Evolutionary conservation across 2,329 filamentous ascomycete species (phyloP), one percentile per base, ranked within the genome.

Genomic region (Arthrobotrys sinensis): DNA sequence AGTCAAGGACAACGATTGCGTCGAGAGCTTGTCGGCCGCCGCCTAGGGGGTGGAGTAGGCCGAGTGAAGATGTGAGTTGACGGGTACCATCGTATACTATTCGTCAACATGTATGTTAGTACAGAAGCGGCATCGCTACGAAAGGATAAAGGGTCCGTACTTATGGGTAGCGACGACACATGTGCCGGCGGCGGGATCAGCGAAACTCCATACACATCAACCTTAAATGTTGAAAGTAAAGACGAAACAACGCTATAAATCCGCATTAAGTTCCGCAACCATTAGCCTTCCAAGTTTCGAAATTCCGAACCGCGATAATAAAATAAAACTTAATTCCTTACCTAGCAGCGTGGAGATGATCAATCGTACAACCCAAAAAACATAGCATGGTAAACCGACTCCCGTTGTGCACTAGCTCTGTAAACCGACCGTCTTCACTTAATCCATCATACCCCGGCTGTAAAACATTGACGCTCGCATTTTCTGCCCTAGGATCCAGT

Each of bases 21-120:
- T 86, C 85, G 10, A 86, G 80, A 1, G 85, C 85, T 21, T 83
- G 81, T 52, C 85, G 84, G 1, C 85, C 85, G 66, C 85, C 85
- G 46, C 85, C 85, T 2, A 86, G 82, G 1, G 85, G 85, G 76
- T 86, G 85, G 24, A 86, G 80, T 5, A 86, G 82, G 6, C 85
- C 85, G 16, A 86, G 79, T 14, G 78, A 76, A 34, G 79, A 79
- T 19, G 81, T 82, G 11, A 82, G 72, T n/a, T 79, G 73, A 21
- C 80, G 83, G 81, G 64, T 85, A 80, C 71, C 85, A 72, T 82
- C 81, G 57, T 80, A 76, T n/a, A 82, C 80, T 73, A 79, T 76
- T 19, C 21, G 43, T 43, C 28, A 19, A 46, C 2, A 64, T 50
- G 11, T 36, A 53, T 11, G 28, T 52, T 63, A 55, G 40, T 24